Base-by-base conservation (phyloP, 208 protist species). In the Trypanosoma melophagium region DNA sequence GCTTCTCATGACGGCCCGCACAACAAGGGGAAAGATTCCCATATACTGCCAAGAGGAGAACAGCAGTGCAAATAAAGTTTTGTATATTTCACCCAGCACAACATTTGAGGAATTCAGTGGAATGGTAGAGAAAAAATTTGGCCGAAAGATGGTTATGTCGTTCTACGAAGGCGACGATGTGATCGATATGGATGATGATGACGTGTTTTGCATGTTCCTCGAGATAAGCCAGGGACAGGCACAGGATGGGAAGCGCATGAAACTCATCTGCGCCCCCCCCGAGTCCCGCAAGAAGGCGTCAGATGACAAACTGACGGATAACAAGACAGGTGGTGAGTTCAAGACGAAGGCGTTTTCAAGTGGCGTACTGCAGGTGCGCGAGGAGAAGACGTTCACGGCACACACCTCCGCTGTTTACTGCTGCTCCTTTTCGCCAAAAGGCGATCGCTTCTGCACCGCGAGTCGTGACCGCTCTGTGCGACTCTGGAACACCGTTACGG, bases 181-280 rank as follows among this genome's bases (percentile, higher is more conserved):
- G 4, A 84, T 95, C 51, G 80, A 90, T 63, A 55, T 95, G 60
- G 90, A 95, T 56, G 90, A 95, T 58, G 87, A 93, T 42, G 86
- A 95, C 54, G 83, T 90, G 41, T 80, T 95, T 42, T 75, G 77
- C 54, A 90, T 95, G 86, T 95, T 92, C 73, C 76, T 95, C 13
- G 87, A 93, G 59, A 80, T 84, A 63, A 66, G 53, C 50, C 53
- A 80, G 67, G 42, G 3, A n/a, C 49, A 60, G 1, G 67, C 76
- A 35, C 66, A 67, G 3, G 80, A 80, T 31, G 76, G 78, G 21
- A 93, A 92, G 71, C 86, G 86, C 66, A 65, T 89, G 51, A 90
- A 89, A 76, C 74, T 95, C 12, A 86, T 93, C 58, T 91, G 84
- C 68, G 74, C 70, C 19, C 66, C 76, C 57, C 71, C 81, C 13